These are phyloP conservation scores for Groenewaldozyma tartarivorans DNA, from an alignment of 805 yeast species.

Conservation along the genomic window DNA sequence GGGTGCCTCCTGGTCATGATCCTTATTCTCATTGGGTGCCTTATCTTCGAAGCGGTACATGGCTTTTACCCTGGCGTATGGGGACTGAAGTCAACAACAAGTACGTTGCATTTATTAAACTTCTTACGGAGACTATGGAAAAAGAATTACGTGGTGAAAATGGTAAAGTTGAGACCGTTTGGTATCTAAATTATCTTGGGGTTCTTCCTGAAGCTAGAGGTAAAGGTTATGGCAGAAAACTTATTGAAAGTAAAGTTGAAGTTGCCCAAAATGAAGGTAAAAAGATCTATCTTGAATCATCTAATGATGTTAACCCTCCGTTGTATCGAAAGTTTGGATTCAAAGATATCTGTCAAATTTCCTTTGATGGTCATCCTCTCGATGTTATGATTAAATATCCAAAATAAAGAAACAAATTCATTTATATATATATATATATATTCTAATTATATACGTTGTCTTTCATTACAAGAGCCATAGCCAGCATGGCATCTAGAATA, in stretches of 20 bases:
- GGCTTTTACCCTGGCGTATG: not conserved
- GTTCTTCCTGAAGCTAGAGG: not conserved
- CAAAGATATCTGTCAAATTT: conserved; percentile 3
- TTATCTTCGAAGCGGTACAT: not conserved
- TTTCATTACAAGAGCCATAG: too few species aligned
- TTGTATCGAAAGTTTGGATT: conserved; percentile 50
- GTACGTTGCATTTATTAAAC: not conserved
- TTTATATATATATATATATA: too few species aligned
- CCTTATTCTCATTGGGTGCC: not conserved
- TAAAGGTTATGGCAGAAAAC: not conserved
- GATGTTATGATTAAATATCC: not conserved
- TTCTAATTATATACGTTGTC: too few species aligned
- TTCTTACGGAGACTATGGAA: not conserved
- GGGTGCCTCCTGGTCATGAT: not conserved
- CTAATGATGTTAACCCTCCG: conserved; percentile 43
- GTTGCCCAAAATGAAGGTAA: not conserved
- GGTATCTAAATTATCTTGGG: not conserved
- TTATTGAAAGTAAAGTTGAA: not conserved
- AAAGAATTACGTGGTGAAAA: not conserved
- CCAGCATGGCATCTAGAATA: too few species aligned
- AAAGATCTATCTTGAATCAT: conserved; percentile 41
- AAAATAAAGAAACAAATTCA: too few species aligned
- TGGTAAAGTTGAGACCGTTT: not conserved
- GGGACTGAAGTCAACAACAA: not conserved
- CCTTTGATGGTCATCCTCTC: not conserved